These are phyloP conservation scores for Sphagnurus paluster DNA, from an alignment of 1,284 basidiomycete species.

Conservation along the genomic window DNA sequence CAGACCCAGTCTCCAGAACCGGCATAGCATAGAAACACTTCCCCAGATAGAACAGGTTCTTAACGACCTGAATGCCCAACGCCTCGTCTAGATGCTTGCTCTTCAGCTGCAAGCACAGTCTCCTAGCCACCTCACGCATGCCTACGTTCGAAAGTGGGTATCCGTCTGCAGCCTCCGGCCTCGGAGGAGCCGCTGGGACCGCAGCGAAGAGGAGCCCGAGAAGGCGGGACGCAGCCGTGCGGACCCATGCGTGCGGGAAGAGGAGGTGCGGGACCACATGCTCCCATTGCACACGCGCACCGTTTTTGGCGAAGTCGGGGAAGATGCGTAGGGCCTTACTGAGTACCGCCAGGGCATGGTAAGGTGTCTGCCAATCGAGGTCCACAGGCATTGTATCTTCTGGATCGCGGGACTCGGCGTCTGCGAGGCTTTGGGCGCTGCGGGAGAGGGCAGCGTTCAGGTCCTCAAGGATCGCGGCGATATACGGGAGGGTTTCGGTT, in stretches of 20 bases:
- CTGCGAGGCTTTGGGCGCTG: constrained; percentile 42
- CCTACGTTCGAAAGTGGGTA: constrained; percentile 52
- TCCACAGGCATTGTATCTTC: constrained; percentile 49
- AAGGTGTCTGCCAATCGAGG: constrained; percentile 82
- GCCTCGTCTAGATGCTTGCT: constrained; percentile 79
- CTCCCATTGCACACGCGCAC: constrained; percentile 60
- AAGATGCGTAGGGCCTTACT: constrained; percentile 65
- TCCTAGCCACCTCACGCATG: constrained; percentile 75
- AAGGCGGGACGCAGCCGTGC: constrained; percentile 78
- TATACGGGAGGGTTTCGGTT: constrained; percentile 45
- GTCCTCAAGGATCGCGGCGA: constrained; percentile 61
- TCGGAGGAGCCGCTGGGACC: constrained; percentile 42
- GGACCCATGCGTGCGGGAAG: constrained; percentile 95
- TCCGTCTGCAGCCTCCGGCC: constrained; percentile 31
- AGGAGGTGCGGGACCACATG: constrained; percentile 69
- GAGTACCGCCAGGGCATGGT: constrained; percentile 74
- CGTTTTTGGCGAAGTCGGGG: constrained; percentile 44
- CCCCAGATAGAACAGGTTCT: constrained; percentile 91
- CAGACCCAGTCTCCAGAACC: constrained; percentile 19
- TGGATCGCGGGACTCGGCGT: constrained; percentile 37
- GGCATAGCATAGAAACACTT: constrained; percentile 73
- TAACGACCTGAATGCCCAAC: constrained; percentile 86
- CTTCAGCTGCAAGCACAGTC: constrained; percentile 80
- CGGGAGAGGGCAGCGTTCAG: constrained; percentile 50
- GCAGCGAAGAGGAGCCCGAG: constrained; percentile 72